Evolutionary conservation across 805 yeast genomes (phyloP).

Genomic region (Lachancea sp.): DNA sequence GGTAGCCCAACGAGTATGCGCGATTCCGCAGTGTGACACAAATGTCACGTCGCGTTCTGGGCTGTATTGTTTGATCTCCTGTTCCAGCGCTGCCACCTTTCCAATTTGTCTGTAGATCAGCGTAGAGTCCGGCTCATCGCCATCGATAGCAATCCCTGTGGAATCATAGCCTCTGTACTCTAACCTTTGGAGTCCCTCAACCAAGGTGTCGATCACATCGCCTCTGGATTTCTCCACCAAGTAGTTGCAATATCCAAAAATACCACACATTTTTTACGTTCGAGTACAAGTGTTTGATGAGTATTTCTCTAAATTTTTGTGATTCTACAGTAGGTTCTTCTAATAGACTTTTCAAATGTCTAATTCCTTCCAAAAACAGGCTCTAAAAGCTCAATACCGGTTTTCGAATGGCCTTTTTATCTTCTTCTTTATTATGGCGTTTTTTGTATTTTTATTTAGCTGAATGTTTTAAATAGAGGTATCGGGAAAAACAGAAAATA

Average conservation of each 20-base stretch:
- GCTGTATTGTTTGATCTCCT: conserved; percentile 47
- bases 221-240: conserved; percentile 88
- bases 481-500: no score
- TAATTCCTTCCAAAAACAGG: no score
- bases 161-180: conserved; percentile 99
- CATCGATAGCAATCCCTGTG: conserved; percentile 93
- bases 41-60: conserved; percentile 60
- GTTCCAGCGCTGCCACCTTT: conserved; percentile 76
- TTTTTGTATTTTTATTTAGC: no score
- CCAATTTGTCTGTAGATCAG: conserved; percentile 80
- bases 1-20: conserved; percentile 99
- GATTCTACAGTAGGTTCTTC: no score
- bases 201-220: conserved; percentile 80
- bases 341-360: no score
- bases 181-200: conserved; percentile 80
- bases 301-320: no score
- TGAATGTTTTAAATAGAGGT: no score
- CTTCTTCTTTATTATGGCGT: no score
- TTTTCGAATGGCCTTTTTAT: no score
- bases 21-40: conserved; percentile 88
- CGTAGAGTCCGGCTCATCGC: conserved; percentile 67
- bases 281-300: no score
- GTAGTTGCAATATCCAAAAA: conserved; percentile 95
- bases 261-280: conserved; percentile 64
- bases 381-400: no score